A percentile compares a stretch with the other conserved stretches of the same genome.
phyloP scores from a whole-genome alignment of 1,284 basidiomycete species.

The Puccinia coronata region DNA sequence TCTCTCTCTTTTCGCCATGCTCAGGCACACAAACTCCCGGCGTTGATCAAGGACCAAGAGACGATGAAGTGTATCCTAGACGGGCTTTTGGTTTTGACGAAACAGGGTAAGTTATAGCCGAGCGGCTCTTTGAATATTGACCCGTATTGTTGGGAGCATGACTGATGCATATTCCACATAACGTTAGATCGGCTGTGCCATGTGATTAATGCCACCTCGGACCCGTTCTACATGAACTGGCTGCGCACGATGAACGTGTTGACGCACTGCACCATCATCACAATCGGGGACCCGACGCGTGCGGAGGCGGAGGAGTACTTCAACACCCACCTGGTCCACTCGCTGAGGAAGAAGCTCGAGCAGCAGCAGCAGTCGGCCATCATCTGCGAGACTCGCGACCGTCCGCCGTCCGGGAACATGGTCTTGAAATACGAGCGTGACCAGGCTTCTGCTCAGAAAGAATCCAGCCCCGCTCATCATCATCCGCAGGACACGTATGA shows the following conservation, averaged over 20 bases:
- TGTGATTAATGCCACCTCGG: constrained; percentile 77
- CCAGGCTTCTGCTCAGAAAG: background rate
- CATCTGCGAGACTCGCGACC: background rate
- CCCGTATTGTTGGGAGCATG: no score
- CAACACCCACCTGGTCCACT: constrained; percentile 66
- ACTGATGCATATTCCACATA: no score
- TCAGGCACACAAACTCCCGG: constrained; percentile 52
- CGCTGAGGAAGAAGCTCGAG: constrained; percentile 66
- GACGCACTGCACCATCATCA: constrained; percentile 66
- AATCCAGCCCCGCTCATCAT: background rate
- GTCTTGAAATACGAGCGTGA: constrained; percentile 25
- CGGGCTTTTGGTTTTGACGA: constrained; percentile 77
- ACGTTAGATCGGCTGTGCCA: constrained; percentile 72
- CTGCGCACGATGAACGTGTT: constrained; percentile 53
- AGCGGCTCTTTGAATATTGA: background rate
- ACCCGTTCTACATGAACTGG: constrained; percentile 73
- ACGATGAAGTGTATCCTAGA: constrained; percentile 79
- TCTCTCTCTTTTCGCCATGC: no score
- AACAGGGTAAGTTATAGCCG: constrained; percentile 63
- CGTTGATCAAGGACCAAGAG: constrained; percentile 71
- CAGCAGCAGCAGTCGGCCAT: no score
- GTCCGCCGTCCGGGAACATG: background rate
- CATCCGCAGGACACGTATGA: constrained; percentile 56
- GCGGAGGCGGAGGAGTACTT: constrained; percentile 69
- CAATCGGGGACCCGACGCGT: constrained; percentile 74